These are phyloP conservation scores for Solanum tarapatanum DNA, from an alignment of 257 asterid species.

Conservation along the genomic window DNA sequence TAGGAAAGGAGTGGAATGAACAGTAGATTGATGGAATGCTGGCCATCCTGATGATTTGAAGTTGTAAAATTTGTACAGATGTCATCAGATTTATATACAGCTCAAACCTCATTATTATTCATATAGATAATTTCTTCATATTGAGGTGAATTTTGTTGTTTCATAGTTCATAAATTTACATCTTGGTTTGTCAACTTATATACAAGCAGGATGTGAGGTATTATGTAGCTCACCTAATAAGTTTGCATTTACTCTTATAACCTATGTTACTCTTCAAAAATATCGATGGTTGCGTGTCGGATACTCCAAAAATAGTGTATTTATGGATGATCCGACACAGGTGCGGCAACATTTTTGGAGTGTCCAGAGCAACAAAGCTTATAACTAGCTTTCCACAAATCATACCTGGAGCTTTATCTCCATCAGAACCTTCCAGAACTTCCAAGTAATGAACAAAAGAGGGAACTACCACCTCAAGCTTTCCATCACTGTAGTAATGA, in stretches of 20 bases:
- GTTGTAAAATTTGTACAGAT: background rate
- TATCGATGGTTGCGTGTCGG: background rate
- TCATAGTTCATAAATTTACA: background rate
- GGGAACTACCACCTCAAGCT: conserved; percentile 90
- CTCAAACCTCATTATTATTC: background rate
- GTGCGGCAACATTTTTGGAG: background rate
- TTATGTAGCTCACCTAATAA: background rate
- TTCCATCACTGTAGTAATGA: conserved; percentile 65
- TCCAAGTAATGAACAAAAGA: conserved; percentile 98
- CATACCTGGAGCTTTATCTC: conserved; percentile 94
- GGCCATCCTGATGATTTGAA: conserved; percentile 77
- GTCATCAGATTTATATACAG: background rate
- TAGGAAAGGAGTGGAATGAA: conserved; percentile 89
- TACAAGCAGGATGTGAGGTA: background rate
- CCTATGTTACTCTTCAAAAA: background rate
- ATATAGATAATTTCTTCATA: background rate
- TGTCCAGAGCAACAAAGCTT: background rate
- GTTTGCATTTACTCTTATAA: background rate
- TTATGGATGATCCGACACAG: background rate
- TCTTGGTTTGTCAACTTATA: background rate
- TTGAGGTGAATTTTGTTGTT: background rate
- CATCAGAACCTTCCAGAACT: conserved; percentile 97
- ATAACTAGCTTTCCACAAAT: background rate
- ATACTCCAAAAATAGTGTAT: background rate
- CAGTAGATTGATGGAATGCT: conserved; percentile 96